Evolutionary conservation across 208 protist genomes (phyloP).

Genomic region (Herpetomonas tarakana): DNA sequence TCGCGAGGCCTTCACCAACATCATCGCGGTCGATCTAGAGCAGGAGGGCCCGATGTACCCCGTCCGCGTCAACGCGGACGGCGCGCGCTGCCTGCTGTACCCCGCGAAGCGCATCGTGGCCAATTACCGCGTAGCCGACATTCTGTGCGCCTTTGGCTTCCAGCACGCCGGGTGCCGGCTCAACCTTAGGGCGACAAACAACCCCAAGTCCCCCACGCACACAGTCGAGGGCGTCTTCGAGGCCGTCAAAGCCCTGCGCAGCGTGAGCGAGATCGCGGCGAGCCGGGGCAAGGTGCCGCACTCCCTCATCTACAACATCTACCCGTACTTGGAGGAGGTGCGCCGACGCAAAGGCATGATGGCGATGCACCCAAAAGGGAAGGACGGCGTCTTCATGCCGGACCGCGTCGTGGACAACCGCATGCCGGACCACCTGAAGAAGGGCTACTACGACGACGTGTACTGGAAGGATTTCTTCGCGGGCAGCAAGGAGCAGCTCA

Average conservation of each 20-base stretch:
- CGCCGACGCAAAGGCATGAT: constrained; percentile 92
- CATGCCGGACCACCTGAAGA: constrained; percentile 91
- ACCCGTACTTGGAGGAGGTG: constrained; percentile 92
- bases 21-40: constrained; percentile 92
- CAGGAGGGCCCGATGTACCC: constrained; percentile 93
- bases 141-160: constrained; percentile 93
- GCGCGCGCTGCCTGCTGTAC: constrained; percentile 86
- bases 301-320: constrained; percentile 92
- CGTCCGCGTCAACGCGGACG: constrained; percentile 88
- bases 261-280: constrained; percentile 90
- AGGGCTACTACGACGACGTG: constrained; percentile 93
- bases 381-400: constrained; percentile 89
- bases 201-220: constrained; percentile 86
- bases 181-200: constrained; percentile 78
- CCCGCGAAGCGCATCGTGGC: constrained; percentile 88
- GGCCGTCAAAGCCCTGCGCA: constrained; percentile 85
- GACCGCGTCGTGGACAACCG: constrained; percentile 92
- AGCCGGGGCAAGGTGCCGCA: constrained; percentile 91
- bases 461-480: constrained; percentile 94
- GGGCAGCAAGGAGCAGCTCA: constrained; percentile 85
- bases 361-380: constrained; percentile 90
- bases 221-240: constrained; percentile 91
- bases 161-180: constrained; percentile 88
- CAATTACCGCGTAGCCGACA: constrained; percentile 89
- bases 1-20: constrained; percentile 87